Base-by-base conservation (phyloP, 179 eudicot genomes). In the Silene coronaria region DNA sequence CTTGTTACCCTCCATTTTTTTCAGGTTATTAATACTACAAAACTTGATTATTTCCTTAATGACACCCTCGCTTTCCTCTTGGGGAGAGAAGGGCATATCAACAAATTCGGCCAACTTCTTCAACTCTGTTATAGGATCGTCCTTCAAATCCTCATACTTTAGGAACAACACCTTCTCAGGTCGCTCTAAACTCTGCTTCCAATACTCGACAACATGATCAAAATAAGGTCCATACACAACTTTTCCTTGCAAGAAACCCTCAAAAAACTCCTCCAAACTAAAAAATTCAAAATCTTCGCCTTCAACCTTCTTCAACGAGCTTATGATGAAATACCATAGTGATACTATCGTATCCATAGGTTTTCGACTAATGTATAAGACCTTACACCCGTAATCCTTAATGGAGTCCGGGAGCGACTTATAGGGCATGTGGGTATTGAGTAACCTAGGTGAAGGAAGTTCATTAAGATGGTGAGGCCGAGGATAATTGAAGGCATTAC, bases 281-380 rank as follows among this genome's bases (percentile, higher is more conserved):
- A 14, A 22, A 5, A 21, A 74, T n/a, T 62, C 6, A 22, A 32
- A 61, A 42, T 77, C 70, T 24, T 45, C 70, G 14, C 32, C 70
- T 7, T 9, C 45, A 0, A 26, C 3, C 28, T 57, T 61, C 22
- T 60, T 70, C 5, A 59, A 17, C 11, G 53, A 24, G 23, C 7
- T 71, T 0, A 26, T 36, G 13, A 17, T 10, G 9, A 70, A 77
- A 8, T 61, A 26, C 80, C 80, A 77, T 2, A 24, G 70, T 3
- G 79, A 77, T 21, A 77, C 79, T 2, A 77, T 2, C 1, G 80
- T 62, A 36, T 71, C 80, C 19, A 77, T 71, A 7, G 79, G 79
- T 24, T 77, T 77, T 28, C 75, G 70, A 59, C 32, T 10, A 45
- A 77, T 70, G 13, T 48, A 77, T 7, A 77, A 2, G 1, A 77